Base-by-base conservation (phyloP, 306 rosid genomes). In the Mucuna pruriens region DNA sequence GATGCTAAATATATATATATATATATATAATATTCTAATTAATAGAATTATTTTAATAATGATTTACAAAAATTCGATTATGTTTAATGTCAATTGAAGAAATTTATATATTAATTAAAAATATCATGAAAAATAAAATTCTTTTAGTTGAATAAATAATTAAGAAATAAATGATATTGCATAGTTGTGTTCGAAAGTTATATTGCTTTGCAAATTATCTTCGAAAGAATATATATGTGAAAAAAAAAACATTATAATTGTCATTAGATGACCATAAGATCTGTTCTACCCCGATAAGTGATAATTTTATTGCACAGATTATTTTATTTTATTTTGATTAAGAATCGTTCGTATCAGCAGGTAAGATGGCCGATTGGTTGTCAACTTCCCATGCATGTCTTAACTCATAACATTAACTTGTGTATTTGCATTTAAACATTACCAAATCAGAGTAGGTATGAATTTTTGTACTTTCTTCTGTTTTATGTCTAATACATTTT, bases 361-460 rank as follows among this genome's bases (percentile, higher is more conserved):
- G 60, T 2, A 20, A 33, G 63, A 60, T 44, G 13, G 15, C 5
- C 26, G 39, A 60, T 29, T 60, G 1, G 9, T 76, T 76, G 48
- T 54, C 80, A 76, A 61, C 72, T 61, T 45, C 48, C 62, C 62
- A 45, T 80, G 71, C 76, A 74, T 64, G 25, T 25, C 72, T 25
- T 60, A 23, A 5, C n/a, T 13, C 20, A 26, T 55, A 79, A 9
- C 74, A 80, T 71, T 55, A 79, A 9, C 74, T 71, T 71, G 74
- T 16, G 54, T 80, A 22, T 46, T 36, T 62, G 64, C 66, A 49
- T 73, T 73, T 45, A 46, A 1, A 66, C 66, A 73, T 81, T 26
- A 15, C 15, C 60, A 26, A 63, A 74, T 29, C 77, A 75, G 40
- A 67, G 12, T 69, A 69, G 25, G 48, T 75, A 69, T 69, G 5